Conservation (phyloP, 371 early-diverging fungal genomes). For the Blakeslea trispora region DNA sequence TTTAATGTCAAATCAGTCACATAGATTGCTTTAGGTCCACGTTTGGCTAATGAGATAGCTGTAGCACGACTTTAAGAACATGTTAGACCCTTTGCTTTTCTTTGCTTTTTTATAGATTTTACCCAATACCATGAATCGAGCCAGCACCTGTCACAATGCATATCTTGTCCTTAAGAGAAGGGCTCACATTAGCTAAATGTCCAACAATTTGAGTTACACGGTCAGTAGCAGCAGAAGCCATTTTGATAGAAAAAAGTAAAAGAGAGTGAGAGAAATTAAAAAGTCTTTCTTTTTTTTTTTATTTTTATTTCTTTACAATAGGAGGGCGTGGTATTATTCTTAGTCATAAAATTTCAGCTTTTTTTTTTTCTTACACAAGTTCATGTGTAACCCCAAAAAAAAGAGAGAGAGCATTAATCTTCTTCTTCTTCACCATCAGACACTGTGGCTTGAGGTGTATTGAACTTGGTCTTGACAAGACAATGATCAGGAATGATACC, state of each 20-base stretch:
- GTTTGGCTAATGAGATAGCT: conserved; percentile 46
- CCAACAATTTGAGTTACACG: conserved; percentile 43
- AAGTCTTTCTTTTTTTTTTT: neutral
- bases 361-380: neutral
- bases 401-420: neutral
- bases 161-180: conserved; percentile 46
- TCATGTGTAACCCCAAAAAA: neutral
- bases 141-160: conserved; percentile 61
- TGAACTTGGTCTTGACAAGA: conserved; percentile 25
- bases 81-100: neutral
- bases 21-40: conserved; percentile 52
- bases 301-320: too few relatives aligned
- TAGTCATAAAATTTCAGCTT: conserved; percentile 12
- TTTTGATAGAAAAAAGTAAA: conserved; percentile 7
- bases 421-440: conserved; percentile 6
- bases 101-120: conserved; percentile 11
- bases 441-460: neutral
- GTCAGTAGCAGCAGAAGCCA: conserved; percentile 30
- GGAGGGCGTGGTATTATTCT: conserved; percentile 18
- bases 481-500: conserved; percentile 39
- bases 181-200: conserved; percentile 38
- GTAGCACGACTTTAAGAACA: conserved; percentile 38
- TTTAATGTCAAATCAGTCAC: conserved; percentile 45
- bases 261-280: conserved; percentile 5
- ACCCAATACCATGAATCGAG: conserved; percentile 56